phyloP scores from a whole-genome alignment of 2,329 filamentous ascomycete genomes.

The Zymoseptoria crescenta region DNA sequence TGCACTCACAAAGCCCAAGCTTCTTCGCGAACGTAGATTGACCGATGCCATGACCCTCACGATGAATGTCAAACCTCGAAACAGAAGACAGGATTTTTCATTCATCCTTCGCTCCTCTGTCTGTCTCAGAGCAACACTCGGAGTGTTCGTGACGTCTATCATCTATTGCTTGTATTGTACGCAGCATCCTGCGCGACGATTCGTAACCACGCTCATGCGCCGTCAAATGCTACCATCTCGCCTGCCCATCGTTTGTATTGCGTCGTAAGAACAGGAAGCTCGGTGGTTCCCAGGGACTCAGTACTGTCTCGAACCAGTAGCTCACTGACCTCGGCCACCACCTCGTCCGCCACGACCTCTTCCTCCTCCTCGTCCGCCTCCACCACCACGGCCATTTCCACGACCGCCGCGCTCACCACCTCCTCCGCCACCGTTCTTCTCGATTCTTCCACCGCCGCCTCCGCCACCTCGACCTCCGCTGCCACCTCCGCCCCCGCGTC shows the following conservation, averaged over 20 bases:
- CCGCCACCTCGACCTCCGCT: conserved; percentile 1
- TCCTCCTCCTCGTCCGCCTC: conserved; percentile 4
- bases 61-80: neutral
- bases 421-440: conserved; percentile 1
- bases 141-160: neutral
- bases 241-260: neutral
- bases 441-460: conserved; percentile 6
- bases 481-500: neutral
- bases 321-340: conserved; percentile 2
- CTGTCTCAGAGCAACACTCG: neutral
- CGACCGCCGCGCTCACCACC: neutral
- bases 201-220: neutral
- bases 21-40: no score
- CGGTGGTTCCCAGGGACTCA: no score
- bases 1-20: no score
- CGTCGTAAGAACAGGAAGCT: no score
- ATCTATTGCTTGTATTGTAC: neutral
- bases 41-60: no score
- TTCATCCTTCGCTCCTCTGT: neutral
- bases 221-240: neutral
- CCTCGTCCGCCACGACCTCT: conserved; percentile 9
- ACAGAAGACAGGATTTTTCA: neutral
- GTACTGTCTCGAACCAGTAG: no score
- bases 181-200: neutral
- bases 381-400: conserved; percentile 2